Conservation (phyloP, 208 protist genomes). For the Naegleria fowleri region DNA sequence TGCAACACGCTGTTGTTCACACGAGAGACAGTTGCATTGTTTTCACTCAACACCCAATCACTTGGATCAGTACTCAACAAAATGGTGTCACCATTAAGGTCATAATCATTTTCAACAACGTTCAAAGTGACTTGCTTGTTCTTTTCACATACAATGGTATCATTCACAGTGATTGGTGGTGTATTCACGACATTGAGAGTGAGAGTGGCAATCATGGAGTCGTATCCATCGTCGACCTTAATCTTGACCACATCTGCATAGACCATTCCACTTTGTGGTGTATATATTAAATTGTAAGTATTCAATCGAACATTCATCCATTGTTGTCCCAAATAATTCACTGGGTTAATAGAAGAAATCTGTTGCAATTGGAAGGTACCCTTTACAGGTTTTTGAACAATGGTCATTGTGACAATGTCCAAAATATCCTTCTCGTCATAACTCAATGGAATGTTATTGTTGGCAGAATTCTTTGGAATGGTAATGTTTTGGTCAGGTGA, state of each 20-base stretch:
- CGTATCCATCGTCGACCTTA: neutral
- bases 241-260: neutral
- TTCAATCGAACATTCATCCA: neutral
- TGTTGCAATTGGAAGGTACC: neutral
- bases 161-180: slow-evolving; percentile 8
- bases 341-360: neutral
- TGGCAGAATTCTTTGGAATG: neutral
- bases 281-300: neutral
- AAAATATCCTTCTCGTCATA: neutral
- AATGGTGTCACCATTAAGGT: neutral
- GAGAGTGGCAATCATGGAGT: neutral
- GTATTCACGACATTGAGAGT: neutral
- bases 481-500: neutral
- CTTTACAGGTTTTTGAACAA: neutral
- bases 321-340: neutral
- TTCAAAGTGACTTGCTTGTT: neutral
- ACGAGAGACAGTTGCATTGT: neutral
- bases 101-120: slow-evolving; percentile 17
- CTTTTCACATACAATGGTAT: neutral
- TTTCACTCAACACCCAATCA: neutral
- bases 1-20: neutral
- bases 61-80: neutral
- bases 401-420: neutral
- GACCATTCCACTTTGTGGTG: neutral
- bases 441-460: neutral